A percentile compares a stretch with the other conserved stretches of the same genome.
These are phyloP conservation scores for Macrocybe sp. DNA, from an alignment of 1,284 basidiomycete species.

Conservation along the genomic window DNA sequence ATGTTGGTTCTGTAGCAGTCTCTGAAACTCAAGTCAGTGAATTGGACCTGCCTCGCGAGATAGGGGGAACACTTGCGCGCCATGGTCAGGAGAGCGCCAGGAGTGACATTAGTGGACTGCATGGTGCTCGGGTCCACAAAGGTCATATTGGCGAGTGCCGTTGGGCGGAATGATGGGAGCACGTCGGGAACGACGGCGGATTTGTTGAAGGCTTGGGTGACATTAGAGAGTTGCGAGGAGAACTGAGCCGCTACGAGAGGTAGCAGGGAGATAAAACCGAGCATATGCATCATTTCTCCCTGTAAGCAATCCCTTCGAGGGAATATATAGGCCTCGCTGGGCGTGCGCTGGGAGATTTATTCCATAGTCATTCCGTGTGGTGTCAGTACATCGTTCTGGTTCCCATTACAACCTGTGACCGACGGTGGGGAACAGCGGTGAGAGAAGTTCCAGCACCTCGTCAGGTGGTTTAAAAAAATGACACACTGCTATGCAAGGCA, in stretches of 20 bases:
- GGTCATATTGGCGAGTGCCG: slow-evolving; percentile 28
- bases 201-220: slow-evolving; percentile 33
- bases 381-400: too few species aligned
- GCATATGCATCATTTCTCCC: slow-evolving; percentile 2
- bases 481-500: too few species aligned
- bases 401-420: too few species aligned
- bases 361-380: background rate
- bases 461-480: too few species aligned
- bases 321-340: background rate
- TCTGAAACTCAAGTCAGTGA: slow-evolving; percentile 20
- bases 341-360: slow-evolving; percentile 2
- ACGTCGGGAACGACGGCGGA: slow-evolving; percentile 40
- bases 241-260: slow-evolving; percentile 10
- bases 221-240: slow-evolving; percentile 19
- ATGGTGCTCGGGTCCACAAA: slow-evolving; percentile 31
- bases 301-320: background rate
- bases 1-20: slow-evolving; percentile 31
- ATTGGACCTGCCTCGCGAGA: background rate
- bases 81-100: slow-evolving; percentile 35
- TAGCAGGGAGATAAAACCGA: slow-evolving; percentile 6
- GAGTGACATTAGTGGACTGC: slow-evolving; percentile 26
- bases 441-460: too few species aligned
- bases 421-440: too few species aligned
- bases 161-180: slow-evolving; percentile 33
- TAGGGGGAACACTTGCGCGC: slow-evolving; percentile 30